A percentile compares a stretch with the other conserved stretches of the same genome.
Evolutionary conservation across 140 eudicot genomes (phyloP).

Genomic region (Stevia rebaudiana): DNA sequence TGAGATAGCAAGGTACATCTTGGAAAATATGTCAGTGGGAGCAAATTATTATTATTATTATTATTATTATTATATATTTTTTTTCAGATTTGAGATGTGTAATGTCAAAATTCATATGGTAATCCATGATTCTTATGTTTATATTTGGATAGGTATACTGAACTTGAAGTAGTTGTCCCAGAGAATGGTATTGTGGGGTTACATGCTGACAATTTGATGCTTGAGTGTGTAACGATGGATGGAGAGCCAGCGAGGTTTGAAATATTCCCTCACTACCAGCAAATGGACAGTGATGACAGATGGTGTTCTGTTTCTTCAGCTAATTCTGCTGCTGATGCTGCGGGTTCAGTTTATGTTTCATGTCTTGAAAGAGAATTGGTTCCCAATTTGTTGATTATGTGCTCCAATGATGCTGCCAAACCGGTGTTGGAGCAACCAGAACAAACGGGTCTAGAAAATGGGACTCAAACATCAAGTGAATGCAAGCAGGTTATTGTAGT

Average conservation of each 20-base stretch:
- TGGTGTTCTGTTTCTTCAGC: slow-evolving; percentile 93
- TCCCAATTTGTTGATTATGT: slow-evolving; percentile 89
- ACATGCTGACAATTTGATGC: slow-evolving; percentile 88
- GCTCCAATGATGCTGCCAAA: slow-evolving; percentile 46
- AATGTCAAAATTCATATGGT: slow-evolving; percentile 1
- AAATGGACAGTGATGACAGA: slow-evolving; percentile 62
- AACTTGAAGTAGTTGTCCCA: slow-evolving; percentile 70
- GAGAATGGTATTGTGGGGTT: slow-evolving; percentile 93
- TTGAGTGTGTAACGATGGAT: slow-evolving; percentile 79
- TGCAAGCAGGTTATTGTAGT: slow-evolving; percentile 52
- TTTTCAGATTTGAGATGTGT: no score
- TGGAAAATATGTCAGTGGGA: slow-evolving; percentile 1
- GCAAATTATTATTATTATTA: no score
- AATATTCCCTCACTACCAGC: slow-evolving; percentile 74
- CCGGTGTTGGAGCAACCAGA: slow-evolving; percentile 34
- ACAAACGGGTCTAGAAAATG: slow-evolving; percentile 40
- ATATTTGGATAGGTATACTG: slow-evolving; percentile 65
- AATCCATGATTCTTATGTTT: slow-evolving; percentile 13
- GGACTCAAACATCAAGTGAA: slow-evolving; percentile 47
- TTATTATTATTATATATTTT: no score
- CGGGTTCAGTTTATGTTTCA: slow-evolving; percentile 79
- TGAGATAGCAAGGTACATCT: slow-evolving; percentile 2
- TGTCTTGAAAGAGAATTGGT: slow-evolving; percentile 75
- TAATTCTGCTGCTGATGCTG: slow-evolving; percentile 93
- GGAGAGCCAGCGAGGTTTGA: slow-evolving; percentile 83